phyloP scores from a whole-genome alignment of 352 stramenopile genomes.

The Pythium monospermum region DNA sequence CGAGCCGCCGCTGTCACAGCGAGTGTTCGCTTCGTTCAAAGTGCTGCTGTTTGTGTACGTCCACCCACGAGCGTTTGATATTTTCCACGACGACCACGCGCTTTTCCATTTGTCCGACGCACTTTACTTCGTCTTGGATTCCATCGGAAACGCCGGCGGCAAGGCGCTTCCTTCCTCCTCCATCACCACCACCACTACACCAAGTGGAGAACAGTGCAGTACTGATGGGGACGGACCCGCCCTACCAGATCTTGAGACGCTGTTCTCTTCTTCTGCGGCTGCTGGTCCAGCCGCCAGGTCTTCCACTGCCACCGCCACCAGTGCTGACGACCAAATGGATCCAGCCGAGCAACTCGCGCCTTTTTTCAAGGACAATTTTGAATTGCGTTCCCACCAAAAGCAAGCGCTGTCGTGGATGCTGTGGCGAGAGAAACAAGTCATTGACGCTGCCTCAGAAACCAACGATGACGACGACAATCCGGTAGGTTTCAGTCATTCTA shows the following conservation, averaged over 20 bases:
- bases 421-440: conserved; percentile 56
- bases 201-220: too few species aligned
- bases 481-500: too few species aligned
- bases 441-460: neutral
- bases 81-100: conserved; percentile 52
- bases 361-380: conserved; percentile 51
- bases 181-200: too few species aligned
- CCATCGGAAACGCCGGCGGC: neutral
- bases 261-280: too few species aligned
- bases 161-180: conserved; percentile 24
- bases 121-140: conserved; percentile 54
- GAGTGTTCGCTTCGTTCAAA: conserved; percentile 71
- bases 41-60: conserved; percentile 59
- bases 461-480: conserved; percentile 31
- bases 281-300: too few species aligned
- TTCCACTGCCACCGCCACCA: conserved; percentile 45
- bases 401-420: conserved; percentile 85
- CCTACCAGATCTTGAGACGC: conserved; percentile 57
- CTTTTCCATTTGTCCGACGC: conserved; percentile 63
- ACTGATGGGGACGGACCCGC: too few species aligned
- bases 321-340: conserved; percentile 10
- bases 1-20: conserved; percentile 29
- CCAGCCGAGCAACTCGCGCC: conserved; percentile 35
- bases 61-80: conserved; percentile 46
- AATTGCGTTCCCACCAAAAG: conserved; percentile 78